Conservation (phyloP, 176 grass and related monocot genomes). For the Phoenix dactylifera region DNA sequence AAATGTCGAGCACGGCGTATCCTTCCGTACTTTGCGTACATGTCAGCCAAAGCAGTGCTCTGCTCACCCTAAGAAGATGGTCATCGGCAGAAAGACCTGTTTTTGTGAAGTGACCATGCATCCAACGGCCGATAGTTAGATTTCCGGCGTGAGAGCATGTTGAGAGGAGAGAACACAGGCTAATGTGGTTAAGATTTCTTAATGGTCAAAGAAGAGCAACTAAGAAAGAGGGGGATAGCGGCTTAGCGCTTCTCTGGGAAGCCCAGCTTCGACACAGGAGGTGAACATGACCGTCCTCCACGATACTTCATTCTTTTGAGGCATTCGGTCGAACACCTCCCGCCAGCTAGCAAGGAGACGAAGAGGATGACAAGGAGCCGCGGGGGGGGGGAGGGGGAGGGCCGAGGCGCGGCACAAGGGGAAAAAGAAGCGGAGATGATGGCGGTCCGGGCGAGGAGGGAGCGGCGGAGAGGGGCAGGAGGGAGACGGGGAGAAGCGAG, state of each 20-base stretch:
- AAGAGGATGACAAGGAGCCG: not conserved
- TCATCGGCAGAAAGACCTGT: not conserved
- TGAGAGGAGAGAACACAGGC: conserved; percentile 16
- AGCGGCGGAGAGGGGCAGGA: too few species aligned
- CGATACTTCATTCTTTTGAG: conserved; percentile 16
- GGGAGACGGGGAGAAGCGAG: too few species aligned
- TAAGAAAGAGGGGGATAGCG: not conserved
- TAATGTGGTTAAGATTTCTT: conserved; percentile 17
- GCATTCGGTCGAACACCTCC: conserved; percentile 8
- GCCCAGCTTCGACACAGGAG: conserved; percentile 9
- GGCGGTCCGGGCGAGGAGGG: too few species aligned
- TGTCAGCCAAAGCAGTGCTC: not conserved
- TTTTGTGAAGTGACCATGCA: conserved; percentile 17
- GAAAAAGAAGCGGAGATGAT: too few species aligned
- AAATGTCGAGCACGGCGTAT: too few species aligned
- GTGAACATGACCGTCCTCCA: conserved; percentile 16
- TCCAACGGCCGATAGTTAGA: conserved; percentile 18
- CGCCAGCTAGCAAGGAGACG: not conserved
- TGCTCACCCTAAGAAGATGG: not conserved
- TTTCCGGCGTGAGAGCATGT: conserved; percentile 17
- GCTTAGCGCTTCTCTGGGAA: conserved; percentile 8
- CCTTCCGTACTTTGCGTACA: too few species aligned
- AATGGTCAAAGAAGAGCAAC: conserved; percentile 5
- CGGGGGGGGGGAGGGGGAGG: too few species aligned
- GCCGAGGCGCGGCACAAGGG: too few species aligned